Percentiles rank a stretch among this genome's conserved stretches.
These are phyloP conservation scores for Amborella trichopoda DNA, from an alignment of 164 flowering plant genomes.

Conservation along the genomic window DNA sequence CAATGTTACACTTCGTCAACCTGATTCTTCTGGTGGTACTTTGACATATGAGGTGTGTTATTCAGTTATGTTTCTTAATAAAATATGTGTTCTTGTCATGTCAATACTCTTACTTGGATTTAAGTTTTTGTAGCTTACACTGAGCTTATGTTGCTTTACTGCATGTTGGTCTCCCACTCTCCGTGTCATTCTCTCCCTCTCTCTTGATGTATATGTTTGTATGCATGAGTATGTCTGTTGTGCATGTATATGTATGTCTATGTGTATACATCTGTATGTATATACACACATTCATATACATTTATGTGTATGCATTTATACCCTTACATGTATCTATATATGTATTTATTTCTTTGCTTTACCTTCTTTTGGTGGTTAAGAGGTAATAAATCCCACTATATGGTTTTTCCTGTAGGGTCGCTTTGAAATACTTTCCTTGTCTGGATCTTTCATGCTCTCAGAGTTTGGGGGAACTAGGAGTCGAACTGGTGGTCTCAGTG, in stretches of 20 bases:
- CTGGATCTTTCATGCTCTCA: conserved; percentile 90
- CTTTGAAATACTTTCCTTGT: conserved; percentile 89
- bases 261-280: background rate
- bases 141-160: no score
- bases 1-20: conserved; percentile 94
- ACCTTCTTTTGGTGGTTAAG: background rate
- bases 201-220: no score
- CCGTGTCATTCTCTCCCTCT: no score
- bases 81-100: no score
- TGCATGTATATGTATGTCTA: no score
- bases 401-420: conserved; percentile 58
- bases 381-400: background rate
- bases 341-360: background rate
- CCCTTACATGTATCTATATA: background rate
- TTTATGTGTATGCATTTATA: background rate
- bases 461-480: conserved; percentile 88
- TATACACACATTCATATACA: no score
- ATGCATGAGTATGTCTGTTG: no score
- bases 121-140: no score
- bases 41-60: conserved; percentile 88
- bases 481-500: conserved; percentile 97
- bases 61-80: no score
- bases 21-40: conserved; percentile 97
- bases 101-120: no score
- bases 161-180: no score